Conservation (phyloP, 805 yeast species). For the Saccharomycopsis malanga region DNA sequence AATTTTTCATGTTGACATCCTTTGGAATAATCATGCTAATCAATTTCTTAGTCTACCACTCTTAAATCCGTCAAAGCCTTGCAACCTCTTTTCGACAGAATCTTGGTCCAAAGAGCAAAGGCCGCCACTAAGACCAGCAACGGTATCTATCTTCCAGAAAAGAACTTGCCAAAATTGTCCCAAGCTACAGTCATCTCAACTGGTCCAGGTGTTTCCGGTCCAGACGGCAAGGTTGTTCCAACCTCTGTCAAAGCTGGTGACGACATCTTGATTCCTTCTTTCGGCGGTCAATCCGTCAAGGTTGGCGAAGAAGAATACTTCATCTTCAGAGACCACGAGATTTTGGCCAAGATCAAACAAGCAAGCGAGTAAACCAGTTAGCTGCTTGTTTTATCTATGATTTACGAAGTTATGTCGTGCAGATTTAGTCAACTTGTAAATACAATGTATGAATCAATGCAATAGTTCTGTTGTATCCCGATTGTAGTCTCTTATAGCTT, state of each 20-base stretch:
- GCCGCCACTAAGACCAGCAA: slow-evolving; percentile 87
- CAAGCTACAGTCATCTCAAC: slow-evolving; percentile 89
- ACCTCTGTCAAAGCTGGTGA: slow-evolving; percentile 86
- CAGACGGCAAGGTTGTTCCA: slow-evolving; percentile 63
- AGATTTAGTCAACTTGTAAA: no score
- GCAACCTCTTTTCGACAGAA: slow-evolving; percentile 92
- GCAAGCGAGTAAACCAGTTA: slow-evolving; percentile 31
- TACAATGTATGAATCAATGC: background rate
- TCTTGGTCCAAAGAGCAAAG: slow-evolving; percentile 89
- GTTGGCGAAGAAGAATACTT: slow-evolving; percentile 74
- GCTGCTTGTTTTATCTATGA: background rate
- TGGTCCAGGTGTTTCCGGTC: slow-evolving; percentile 85
- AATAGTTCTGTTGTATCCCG: no score
- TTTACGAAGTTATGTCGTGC: no score
- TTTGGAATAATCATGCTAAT: no score
- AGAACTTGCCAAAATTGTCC: slow-evolving; percentile 89
- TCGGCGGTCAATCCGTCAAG: slow-evolving; percentile 87
- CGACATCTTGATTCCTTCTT: slow-evolving; percentile 87
- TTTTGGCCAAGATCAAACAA: slow-evolving; percentile 79
- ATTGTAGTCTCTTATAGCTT: no score
- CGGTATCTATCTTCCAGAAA: slow-evolving; percentile 91
- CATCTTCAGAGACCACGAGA: slow-evolving; percentile 88
- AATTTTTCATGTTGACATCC: no score
- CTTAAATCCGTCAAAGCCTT: slow-evolving; percentile 80
- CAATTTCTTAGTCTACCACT: slow-evolving; percentile 43